These are phyloP conservation scores for Globisporangium radiosum DNA, from an alignment of 352 stramenopile species.

Conservation along the genomic window DNA sequence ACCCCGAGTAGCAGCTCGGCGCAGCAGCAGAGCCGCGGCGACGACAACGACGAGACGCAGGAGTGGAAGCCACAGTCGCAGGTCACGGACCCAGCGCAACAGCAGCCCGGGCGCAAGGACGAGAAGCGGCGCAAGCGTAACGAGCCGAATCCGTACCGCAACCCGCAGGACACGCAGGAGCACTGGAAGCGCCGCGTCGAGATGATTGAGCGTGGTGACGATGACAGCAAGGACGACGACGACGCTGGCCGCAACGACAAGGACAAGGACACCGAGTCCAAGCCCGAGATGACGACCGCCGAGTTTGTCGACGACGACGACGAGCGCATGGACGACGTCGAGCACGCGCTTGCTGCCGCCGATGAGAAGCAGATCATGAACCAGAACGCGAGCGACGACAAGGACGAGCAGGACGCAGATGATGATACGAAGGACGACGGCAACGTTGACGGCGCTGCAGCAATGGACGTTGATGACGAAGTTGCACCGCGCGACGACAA, in stretches of 20 bases:
- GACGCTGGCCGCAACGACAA: conserved; percentile 32
- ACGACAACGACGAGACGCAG: conserved; percentile 48
- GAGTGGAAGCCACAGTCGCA: conserved; percentile 53
- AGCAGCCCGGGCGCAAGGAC: conserved; percentile 38
- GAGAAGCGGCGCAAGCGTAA: conserved; percentile 74
- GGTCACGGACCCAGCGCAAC: conserved; percentile 24
- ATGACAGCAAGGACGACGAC: conserved; percentile 30
- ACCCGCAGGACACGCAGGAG: conserved; percentile 93
- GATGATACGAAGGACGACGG: conserved; percentile 44
- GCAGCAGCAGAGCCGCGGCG: conserved; percentile 42
- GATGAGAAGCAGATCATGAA: conserved; percentile 69
- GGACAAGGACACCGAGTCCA: conserved; percentile 24
- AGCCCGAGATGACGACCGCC: conserved; percentile 36
- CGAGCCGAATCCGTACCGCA: conserved; percentile 93
- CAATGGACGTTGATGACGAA: conserved; percentile 58
- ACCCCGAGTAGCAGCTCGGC: conserved; percentile 40
- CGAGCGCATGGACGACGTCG: conserved; percentile 51
- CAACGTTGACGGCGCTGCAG: conserved; percentile 29
- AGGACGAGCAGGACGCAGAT: conserved; percentile 29
- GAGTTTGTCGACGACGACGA: conserved; percentile 68
- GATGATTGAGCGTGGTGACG: conserved; percentile 56
- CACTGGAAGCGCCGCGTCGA: conserved; percentile 97
- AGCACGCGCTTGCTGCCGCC: conserved; percentile 56
- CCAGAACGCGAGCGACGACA: conserved; percentile 33
- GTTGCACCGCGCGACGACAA: conserved; percentile 22